Percentiles rank a stretch among this genome's conserved stretches.
phyloP scores from a whole-genome alignment of 2,329 filamentous ascomycete genomes.

The Fusarium mangiferae region DNA sequence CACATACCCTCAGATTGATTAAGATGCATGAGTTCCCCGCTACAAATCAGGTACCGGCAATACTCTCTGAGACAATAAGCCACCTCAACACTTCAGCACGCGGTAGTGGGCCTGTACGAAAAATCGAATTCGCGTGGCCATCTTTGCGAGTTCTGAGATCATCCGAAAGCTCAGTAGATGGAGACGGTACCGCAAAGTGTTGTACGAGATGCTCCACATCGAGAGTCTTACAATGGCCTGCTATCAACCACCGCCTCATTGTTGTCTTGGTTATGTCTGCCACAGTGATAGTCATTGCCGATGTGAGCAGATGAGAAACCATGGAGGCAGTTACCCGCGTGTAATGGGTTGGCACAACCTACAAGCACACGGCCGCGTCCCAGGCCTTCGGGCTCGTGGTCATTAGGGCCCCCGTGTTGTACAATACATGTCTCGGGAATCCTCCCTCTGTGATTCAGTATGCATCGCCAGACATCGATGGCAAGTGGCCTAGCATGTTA shows the following conservation, averaged over 20 bases:
- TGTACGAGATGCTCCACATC: not conserved
- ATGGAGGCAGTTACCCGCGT: constrained; percentile 31
- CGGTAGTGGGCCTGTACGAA: constrained; percentile 8
- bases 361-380: constrained; percentile 39
- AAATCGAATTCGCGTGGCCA: constrained; percentile 3
- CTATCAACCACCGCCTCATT: constrained; percentile 9
- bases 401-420: constrained; percentile 12
- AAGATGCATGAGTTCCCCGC: not conserved
- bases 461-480: constrained; percentile 20
- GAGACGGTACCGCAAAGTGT: not conserved
- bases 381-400: constrained; percentile 39
- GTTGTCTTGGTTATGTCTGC: constrained; percentile 10
- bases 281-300: constrained; percentile 13
- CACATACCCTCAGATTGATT: not conserved
- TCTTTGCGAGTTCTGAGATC: constrained; percentile 12
- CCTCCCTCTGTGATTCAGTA: constrained; percentile 24
- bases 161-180: not conserved
- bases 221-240: not conserved
- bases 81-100: constrained; percentile 14
- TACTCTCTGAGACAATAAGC: constrained; percentile 23
- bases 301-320: constrained; percentile 15
- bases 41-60: not conserved
- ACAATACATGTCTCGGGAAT: constrained; percentile 39
- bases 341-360: constrained; percentile 26
- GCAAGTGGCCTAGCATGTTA: constrained; percentile 3